These are phyloP conservation scores for Syncephalastrum monosporum DNA, from an alignment of 371 early-diverging fungal genomes.

Conservation along the genomic window DNA sequence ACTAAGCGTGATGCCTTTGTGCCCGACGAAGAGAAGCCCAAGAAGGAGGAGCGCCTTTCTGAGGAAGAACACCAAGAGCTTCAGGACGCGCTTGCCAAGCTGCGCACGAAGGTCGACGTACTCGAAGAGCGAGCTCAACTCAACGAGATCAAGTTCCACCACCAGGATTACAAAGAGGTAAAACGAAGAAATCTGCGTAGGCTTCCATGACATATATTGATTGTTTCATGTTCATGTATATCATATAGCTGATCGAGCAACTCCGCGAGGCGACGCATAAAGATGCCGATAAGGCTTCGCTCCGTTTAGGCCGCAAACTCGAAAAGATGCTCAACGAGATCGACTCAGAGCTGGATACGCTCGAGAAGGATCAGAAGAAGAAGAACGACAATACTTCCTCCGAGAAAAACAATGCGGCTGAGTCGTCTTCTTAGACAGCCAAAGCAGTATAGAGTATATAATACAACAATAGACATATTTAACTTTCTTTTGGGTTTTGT, in stretches of 20 bases:
- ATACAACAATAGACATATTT: too few species aligned
- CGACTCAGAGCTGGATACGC: conserved; percentile 65
- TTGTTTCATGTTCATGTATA: background rate
- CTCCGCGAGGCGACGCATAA: conserved; percentile 56
- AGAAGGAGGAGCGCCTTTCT: conserved; percentile 51
- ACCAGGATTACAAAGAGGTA: conserved; percentile 69
- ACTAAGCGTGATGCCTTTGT: conserved; percentile 32
- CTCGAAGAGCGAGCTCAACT: conserved; percentile 68
- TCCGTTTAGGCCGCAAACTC: conserved; percentile 56
- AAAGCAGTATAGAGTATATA: too few species aligned
- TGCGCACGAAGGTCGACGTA: conserved; percentile 62
- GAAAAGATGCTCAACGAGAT: conserved; percentile 71
- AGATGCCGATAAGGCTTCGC: conserved; percentile 54
- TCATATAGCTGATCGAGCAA: conserved; percentile 52
- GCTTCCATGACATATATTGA: background rate
- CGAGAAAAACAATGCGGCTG: too few species aligned
- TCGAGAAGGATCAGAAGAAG: conserved; percentile 36
- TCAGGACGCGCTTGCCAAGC: conserved; percentile 60
- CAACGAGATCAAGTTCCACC: conserved; percentile 63
- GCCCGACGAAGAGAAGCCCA: conserved; percentile 17
- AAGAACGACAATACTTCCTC: background rate
- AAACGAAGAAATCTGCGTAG: background rate
- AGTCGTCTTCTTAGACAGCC: too few species aligned
- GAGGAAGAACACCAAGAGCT: conserved; percentile 64
- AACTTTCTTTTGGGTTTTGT: too few species aligned